A percentile compares a stretch with the other conserved stretches of the same genome.
Evolutionary conservation across 1,284 basidiomycete species (phyloP).

Genomic region (Spongiforma sp.): DNA sequence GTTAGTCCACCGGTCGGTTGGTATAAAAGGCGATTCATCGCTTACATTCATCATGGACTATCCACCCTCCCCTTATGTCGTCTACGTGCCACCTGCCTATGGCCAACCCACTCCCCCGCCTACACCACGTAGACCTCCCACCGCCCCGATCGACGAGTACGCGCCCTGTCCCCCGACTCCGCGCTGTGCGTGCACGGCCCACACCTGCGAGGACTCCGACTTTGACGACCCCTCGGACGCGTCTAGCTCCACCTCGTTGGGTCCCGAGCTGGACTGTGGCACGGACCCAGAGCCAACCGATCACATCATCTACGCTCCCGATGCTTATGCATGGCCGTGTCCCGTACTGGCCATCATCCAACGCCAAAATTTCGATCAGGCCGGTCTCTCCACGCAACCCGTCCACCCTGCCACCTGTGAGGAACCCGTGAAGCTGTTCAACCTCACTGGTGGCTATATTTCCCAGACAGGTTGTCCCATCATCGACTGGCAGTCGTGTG

Average conservation of each 20-base stretch:
- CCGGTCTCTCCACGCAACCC: not conserved
- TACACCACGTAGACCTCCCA: not conserved
- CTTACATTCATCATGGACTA: no score
- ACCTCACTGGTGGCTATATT: constrained; percentile 5
- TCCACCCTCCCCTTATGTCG: constrained; percentile 18
- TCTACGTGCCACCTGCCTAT: not conserved
- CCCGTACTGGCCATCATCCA: constrained; percentile 23
- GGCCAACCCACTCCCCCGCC: constrained; percentile 16
- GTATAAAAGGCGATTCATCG: constrained; percentile 25
- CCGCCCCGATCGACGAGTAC: not conserved
- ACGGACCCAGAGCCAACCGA: constrained; percentile 1
- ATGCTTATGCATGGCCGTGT: constrained; percentile 19
- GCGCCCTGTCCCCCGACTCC: constrained; percentile 26
- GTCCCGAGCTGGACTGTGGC: not conserved
- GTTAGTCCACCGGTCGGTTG: constrained; percentile 53
- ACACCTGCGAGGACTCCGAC: not conserved
- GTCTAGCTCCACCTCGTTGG: not conserved
- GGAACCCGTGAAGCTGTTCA: constrained; percentile 12
- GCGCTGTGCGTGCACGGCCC: no score
- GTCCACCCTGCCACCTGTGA: not conserved
- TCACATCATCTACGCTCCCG: constrained; percentile 2
- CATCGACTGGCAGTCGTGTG: constrained; percentile 11
- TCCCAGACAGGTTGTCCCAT: constrained; percentile 14
- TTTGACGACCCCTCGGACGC: not conserved
- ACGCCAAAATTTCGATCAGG: constrained; percentile 16